phyloP scores from a whole-genome alignment of 208 protist species.

The Borovskyia barvae region DNA sequence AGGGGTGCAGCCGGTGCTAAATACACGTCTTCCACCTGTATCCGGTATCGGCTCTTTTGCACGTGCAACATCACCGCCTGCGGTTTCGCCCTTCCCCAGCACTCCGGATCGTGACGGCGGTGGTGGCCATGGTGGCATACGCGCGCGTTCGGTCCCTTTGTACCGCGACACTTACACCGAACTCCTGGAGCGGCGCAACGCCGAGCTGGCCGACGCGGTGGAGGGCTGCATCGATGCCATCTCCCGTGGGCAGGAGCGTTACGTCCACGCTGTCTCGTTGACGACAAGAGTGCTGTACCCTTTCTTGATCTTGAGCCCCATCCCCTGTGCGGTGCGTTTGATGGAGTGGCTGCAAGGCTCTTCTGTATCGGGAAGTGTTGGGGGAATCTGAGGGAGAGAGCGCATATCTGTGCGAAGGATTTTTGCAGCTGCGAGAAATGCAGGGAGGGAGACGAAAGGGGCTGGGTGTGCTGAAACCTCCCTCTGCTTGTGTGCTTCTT shows the following conservation, averaged over 20 bases:
- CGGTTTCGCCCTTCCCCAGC: background rate
- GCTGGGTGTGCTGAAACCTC: background rate
- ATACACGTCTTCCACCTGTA: background rate
- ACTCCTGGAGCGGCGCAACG: conserved; percentile 9
- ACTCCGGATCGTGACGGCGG: conserved; percentile 1
- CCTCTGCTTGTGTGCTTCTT: too few species aligned
- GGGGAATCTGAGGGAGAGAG: too few species aligned
- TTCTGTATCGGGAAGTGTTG: background rate
- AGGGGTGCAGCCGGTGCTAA: conserved; percentile 1
- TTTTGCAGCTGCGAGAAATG: too few species aligned
- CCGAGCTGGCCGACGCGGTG: conserved; percentile 15
- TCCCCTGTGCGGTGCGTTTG: conserved; percentile 20
- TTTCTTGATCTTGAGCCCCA: conserved; percentile 9
- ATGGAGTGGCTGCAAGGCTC: conserved; percentile 15
- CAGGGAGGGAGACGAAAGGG: background rate
- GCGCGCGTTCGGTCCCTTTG: background rate
- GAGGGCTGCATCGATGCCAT: conserved; percentile 17
- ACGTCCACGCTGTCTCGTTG: conserved; percentile 18
- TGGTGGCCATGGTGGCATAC: background rate
- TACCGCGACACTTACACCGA: conserved; percentile 2
- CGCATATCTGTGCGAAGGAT: too few species aligned
- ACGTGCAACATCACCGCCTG: background rate
- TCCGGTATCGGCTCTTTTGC: background rate
- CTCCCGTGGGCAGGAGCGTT: conserved; percentile 19
- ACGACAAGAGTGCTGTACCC: conserved; percentile 9